These are phyloP conservation scores for Akebia trifoliata DNA, from an alignment of 164 flowering plant genomes.

Conservation along the genomic window DNA sequence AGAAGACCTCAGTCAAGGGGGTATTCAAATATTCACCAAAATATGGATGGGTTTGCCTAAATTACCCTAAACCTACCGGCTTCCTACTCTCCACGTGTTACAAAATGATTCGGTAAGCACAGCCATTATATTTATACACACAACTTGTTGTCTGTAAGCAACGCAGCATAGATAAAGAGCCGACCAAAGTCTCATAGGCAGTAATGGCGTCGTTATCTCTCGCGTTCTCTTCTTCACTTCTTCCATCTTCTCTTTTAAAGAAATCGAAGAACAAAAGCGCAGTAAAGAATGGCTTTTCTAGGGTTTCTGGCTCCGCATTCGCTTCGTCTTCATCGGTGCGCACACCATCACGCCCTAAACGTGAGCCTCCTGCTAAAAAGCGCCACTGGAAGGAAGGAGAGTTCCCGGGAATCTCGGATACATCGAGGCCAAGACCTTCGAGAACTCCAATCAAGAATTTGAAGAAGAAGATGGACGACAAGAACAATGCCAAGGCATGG, in stretches of 20 bases:
- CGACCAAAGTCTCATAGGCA: background rate
- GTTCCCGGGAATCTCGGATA: conserved; percentile 52
- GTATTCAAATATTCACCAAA: too few species aligned
- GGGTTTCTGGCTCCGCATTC: conserved; percentile 26
- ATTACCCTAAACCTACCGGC: too few species aligned
- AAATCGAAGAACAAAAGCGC: conserved; percentile 4
- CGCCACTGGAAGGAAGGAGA: conserved; percentile 86
- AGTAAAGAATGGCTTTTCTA: background rate
- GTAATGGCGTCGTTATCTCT: conserved; percentile 33
- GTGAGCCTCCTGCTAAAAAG: conserved; percentile 28
- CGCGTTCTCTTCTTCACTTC: conserved; percentile 39
- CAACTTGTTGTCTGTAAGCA: too few species aligned
- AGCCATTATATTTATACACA: too few species aligned
- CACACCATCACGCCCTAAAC: conserved; percentile 8
- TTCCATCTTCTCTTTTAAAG: conserved; percentile 21
- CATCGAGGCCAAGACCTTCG: conserved; percentile 12
- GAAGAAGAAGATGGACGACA: conserved; percentile 73
- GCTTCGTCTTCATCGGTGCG: conserved; percentile 19
- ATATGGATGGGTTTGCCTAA: too few species aligned
- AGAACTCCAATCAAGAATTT: conserved; percentile 62
- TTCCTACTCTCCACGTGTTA: too few species aligned
- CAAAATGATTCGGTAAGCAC: too few species aligned
- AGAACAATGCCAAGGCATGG: conserved; percentile 66
- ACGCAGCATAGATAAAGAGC: too few species aligned
- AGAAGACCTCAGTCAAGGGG: too few species aligned